Evolutionary conservation across 1,284 basidiomycete genomes (phyloP), one percentile per base, ranked within the genome.

Genomic region (Leccinum griseonigrum): DNA sequence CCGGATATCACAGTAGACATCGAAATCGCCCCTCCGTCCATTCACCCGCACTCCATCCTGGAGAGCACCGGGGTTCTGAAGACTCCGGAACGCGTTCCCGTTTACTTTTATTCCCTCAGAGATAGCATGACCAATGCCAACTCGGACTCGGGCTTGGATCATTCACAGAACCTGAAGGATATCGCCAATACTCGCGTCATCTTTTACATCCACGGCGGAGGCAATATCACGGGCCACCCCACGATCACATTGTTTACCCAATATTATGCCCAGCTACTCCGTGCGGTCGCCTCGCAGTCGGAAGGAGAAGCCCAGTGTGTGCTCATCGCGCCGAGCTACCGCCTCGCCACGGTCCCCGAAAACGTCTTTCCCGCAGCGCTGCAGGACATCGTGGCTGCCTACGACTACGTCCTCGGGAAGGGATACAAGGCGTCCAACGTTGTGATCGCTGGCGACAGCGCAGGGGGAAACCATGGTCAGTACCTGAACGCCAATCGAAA

Each of bases 201-300:
- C 55, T 69, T 71, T 56, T 63, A 64, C 56, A 57, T 72, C 10
- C 70, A 74, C 8, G 71, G 72, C 9, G 72, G 70, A 7, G 70
- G 57, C 0, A 63, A 71, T 29, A 0, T 71, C 28, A 0, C 31
- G 1, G 63, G 73, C 0, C 71, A 73, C 51, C 73, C 73, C 48
- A 57, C 63, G 3, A 1, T 56, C 0, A 7, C 1, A 1, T 34
- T 55, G 0, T 68, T 57, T 7, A 4, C 63, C 13, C 13, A 50
- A 0, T 55, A 72, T 7, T 72, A 54, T 13, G 11, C 29, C 13
- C 36, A 58, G 3, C 16, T 74, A 4, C 68, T 74, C 26, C 63
- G 60, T 1, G 56, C 55, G 2, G 18, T 61, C 18, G 66, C 61
- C 1, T 16, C 54, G 8, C 54, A 10, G 11, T 34, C 69, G 10